Base-by-base conservation (phyloP, 2,329 filamentous ascomycete genomes). In the Xylariaceae sp. region DNA sequence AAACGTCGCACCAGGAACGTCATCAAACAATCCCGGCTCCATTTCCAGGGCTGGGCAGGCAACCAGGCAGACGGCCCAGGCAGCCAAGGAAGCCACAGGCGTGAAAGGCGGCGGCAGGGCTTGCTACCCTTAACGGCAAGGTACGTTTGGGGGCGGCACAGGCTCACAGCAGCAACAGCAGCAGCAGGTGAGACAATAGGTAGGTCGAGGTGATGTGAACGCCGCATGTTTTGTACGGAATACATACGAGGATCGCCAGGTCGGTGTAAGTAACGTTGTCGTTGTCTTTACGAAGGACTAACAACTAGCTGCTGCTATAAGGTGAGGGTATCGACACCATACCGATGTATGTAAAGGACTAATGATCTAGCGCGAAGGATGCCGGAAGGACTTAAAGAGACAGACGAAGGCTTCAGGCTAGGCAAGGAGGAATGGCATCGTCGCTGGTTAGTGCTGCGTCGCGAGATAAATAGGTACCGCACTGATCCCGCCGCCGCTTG, bases 61-160 rank as follows among this genome's bases (percentile, higher is more conserved):
- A 13, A 17, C 23, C 18, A 55, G 55, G 35, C 34, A 45, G 23
- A 39, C n/a, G 15, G 47, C 17, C 48, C 51, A 23, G n/a, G 37
- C 37, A 41, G 37, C 37, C 11, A 41, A 41, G 37, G 4, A 9
- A 41, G 37, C 37, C 11, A 41, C 8, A 7, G 37, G 37, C 37
- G 3, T 3, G 8, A 13, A 41, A 13, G 37, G 37, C 37, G 11
- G 37, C 37, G 37, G 37, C 37, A 41, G 37, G 37, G 37, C 37
- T 41, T 9, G 7, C 48, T 13, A 10, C 17, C 17, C 17, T 11
- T 35, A 45, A 18, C 44, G 44, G 47, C 47, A 45, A 52, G 55
- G 57, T 37, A 51, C 58, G 51, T 53, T 62, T 62, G 61, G 61
- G 60, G 61, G 61, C 58, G 58, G 61, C 61, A 53, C 61, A 18